Conservation (phyloP, 805 yeast species). For the Pichia rugopelliculosa region DNA sequence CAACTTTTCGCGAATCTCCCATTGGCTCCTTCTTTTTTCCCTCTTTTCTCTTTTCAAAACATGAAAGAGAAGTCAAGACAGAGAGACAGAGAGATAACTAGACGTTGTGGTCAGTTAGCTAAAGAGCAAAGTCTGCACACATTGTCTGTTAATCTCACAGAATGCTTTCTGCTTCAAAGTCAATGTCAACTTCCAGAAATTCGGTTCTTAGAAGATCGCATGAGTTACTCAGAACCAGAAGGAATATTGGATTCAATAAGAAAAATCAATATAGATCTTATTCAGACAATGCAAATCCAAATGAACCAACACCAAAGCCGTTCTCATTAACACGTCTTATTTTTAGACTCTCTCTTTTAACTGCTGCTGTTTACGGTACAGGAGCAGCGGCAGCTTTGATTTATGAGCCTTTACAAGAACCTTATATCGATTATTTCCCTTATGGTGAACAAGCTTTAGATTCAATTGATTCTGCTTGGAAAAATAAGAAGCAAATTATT, state of each 20-base stretch:
- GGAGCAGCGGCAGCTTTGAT: conserved; percentile 53
- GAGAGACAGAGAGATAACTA: neutral
- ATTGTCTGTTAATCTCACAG: neutral
- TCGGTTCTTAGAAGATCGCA: conserved; percentile 10
- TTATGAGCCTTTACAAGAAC: conserved; percentile 53
- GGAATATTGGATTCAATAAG: conserved; percentile 5
- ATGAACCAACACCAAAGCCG: conserved; percentile 11
- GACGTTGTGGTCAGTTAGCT: too few relatives aligned
- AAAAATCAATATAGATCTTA: conserved; percentile 10
- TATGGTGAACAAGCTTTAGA: conserved; percentile 50
- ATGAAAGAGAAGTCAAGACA: neutral
- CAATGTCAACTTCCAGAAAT: conserved; percentile 9
- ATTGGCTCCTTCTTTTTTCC: neutral
- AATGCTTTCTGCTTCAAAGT: conserved; percentile 5
- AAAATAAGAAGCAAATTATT: conserved; percentile 19
- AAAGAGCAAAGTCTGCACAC: neutral
- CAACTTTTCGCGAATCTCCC: neutral
- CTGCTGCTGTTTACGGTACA: conserved; percentile 39
- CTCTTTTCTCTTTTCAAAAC: neutral
- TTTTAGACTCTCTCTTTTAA: conserved; percentile 20
- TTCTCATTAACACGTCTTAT: conserved; percentile 22
- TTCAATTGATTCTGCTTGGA: conserved; percentile 34
- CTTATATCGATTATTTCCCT: conserved; percentile 59
- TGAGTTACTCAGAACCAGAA: neutral
- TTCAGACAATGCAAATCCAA: neutral